Conservation (phyloP, 2,329 filamentous ascomycete species). For the Sporothrix euskadiensis region DNA sequence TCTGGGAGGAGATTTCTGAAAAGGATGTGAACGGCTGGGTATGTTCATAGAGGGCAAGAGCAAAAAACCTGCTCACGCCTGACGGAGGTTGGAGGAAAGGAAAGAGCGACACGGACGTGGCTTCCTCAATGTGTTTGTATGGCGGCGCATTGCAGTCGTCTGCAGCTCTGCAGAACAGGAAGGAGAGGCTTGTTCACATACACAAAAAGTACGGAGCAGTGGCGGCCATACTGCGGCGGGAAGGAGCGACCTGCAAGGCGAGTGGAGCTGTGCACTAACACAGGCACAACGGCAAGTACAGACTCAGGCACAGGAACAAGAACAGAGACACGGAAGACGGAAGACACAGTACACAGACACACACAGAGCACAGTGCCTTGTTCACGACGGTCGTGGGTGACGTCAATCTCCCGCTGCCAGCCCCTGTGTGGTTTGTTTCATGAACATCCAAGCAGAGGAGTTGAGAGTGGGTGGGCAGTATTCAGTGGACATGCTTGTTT, state of each 20-base stretch:
- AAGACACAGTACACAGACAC: neutral
- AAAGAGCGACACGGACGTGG: constrained; percentile 1
- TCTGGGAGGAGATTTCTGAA: neutral
- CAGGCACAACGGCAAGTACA: constrained; percentile 3
- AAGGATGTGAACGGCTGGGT: neutral
- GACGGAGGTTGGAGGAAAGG: neutral
- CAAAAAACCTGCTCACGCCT: neutral
- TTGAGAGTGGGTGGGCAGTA: neutral
- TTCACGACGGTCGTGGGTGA: constrained; percentile 17
- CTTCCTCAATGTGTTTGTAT: neutral
- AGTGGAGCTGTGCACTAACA: neutral
- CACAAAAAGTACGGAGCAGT: too few species aligned
- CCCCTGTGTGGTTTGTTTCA: constrained; percentile 13
- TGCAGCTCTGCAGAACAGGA: neutral
- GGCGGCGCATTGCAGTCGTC: neutral
- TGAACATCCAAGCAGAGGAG: neutral
- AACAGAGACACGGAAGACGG: neutral
- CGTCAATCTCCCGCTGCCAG: neutral
- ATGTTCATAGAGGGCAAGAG: neutral
- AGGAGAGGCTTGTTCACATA: neutral
- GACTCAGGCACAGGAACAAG: neutral
- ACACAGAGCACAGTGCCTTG: neutral
- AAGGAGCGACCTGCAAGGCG: neutral
- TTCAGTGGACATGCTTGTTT: neutral
- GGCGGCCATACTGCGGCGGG: constrained; percentile 11